Evolutionary conservation across 2,329 filamentous ascomycete species (phyloP).

Genomic region (Nothophaeocryptopus gaeumannii): DNA sequence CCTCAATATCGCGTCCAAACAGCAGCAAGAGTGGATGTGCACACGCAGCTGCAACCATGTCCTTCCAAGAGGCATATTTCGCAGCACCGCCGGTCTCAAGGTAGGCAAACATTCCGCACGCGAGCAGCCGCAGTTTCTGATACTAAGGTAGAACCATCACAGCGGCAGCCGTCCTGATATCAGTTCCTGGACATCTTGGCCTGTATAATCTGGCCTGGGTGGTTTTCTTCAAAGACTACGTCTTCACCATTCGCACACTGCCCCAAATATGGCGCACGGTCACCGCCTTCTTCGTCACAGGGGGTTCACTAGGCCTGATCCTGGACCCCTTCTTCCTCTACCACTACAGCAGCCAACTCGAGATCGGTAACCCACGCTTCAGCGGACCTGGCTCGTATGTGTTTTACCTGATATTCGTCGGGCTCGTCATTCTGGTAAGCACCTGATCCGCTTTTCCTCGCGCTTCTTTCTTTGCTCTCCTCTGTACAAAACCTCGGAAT

Average conservation of each 20-base stretch:
- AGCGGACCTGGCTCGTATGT: constrained; percentile 73
- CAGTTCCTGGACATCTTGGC: constrained; percentile 58
- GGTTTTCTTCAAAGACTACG: constrained; percentile 50
- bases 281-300: constrained; percentile 59
- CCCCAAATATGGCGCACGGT: constrained; percentile 61
- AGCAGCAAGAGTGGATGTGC: background rate
- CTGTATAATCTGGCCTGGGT: constrained; percentile 54
- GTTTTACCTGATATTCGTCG: constrained; percentile 74
- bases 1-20: constrained; percentile 2
- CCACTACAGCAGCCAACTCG: constrained; percentile 72
- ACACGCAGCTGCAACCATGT: constrained; percentile 13
- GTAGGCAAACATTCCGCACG: constrained; percentile 43
- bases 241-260: constrained; percentile 52
- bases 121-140: constrained; percentile 38
- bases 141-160: constrained; percentile 64
- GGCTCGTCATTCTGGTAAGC: constrained; percentile 73
- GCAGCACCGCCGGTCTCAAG: constrained; percentile 64
- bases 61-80: constrained; percentile 43
- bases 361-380: constrained; percentile 70
- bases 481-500: constrained; percentile 54
- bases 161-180: constrained; percentile 61
- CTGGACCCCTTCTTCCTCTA: constrained; percentile 78
- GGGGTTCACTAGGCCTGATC: constrained; percentile 56
- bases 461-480: constrained; percentile 22
- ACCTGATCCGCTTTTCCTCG: constrained; percentile 9